phyloP scores from a whole-genome alignment of 1,284 basidiomycete species.

The Porogramme epimiltina region DNA sequence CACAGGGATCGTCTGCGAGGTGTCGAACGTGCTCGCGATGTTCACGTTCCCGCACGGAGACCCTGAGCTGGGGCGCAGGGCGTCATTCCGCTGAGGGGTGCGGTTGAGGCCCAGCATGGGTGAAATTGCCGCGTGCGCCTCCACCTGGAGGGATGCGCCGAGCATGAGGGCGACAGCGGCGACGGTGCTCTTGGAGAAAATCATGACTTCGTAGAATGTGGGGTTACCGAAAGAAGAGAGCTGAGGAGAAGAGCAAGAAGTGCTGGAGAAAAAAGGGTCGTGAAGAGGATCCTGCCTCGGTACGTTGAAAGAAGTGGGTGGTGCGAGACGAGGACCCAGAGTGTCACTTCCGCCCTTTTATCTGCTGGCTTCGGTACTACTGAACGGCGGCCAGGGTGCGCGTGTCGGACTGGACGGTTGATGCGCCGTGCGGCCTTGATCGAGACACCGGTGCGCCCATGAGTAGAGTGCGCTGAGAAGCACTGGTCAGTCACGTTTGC shows the following conservation, averaged over 20 bases:
- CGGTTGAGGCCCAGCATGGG: conserved; percentile 51
- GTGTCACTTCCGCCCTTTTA: not conserved
- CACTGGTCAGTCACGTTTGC: no score
- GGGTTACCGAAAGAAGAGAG: not conserved
- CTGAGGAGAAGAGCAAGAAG: not conserved
- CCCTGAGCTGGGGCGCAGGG: conserved; percentile 42
- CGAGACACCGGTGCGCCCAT: no score
- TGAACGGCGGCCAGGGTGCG: no score
- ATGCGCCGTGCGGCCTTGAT: no score
- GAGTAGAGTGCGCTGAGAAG: no score
- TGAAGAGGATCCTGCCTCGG: conserved; percentile 22
- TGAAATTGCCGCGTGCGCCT: conserved; percentile 48
- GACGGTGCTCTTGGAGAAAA: conserved; percentile 27
- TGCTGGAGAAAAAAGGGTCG: not conserved
- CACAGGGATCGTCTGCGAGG: conserved; percentile 43
- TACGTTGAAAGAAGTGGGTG: conserved; percentile 4
- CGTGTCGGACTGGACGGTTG: no score
- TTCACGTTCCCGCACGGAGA: conserved; percentile 48
- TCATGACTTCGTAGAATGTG: conserved; percentile 4
- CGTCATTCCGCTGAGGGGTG: conserved; percentile 41
- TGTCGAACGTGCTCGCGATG: conserved; percentile 42
- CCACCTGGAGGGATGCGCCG: conserved; percentile 25
- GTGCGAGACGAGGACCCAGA: not conserved
- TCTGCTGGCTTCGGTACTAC: no score
- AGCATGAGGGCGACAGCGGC: conserved; percentile 18